Percentiles rank a stretch among this genome's conserved stretches.
phyloP scores from a whole-genome alignment of 2,329 filamentous ascomycete species.

The Hypoxylon sp. region DNA sequence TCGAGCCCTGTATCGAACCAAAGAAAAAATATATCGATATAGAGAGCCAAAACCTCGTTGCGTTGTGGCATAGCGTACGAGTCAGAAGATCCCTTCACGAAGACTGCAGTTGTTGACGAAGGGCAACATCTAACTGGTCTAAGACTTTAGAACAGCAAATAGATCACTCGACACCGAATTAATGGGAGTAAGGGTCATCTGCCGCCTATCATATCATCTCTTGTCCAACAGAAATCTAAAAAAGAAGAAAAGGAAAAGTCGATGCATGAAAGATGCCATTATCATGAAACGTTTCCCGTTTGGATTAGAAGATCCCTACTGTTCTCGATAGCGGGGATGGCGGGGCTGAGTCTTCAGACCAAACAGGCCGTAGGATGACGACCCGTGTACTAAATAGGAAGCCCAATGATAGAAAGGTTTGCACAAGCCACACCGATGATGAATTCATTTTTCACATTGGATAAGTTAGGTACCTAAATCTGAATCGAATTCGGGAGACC shows the following conservation, averaged over 20 bases:
- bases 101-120: neutral
- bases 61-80: neutral
- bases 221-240: slow-evolving; percentile 15
- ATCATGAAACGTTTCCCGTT: slow-evolving; percentile 42
- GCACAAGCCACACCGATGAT: slow-evolving; percentile 6
- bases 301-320: slow-evolving; percentile 32
- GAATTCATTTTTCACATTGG: neutral
- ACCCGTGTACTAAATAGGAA: slow-evolving; percentile 11
- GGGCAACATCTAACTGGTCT: neutral
- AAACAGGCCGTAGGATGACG: slow-evolving; percentile 1
- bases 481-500: neutral
- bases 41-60: neutral
- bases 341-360: slow-evolving; percentile 11
- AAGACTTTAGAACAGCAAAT: neutral
- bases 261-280: slow-evolving; percentile 32
- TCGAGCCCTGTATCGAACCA: slow-evolving; percentile 13
- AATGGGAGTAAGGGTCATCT: slow-evolving; percentile 18
- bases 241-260: slow-evolving; percentile 13
- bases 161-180: neutral
- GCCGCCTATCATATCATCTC: slow-evolving; percentile 2
- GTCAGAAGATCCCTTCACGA: neutral
- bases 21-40: neutral
- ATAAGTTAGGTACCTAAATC: neutral
- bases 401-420: slow-evolving; percentile 4
- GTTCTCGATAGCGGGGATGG: slow-evolving; percentile 19